Evolutionary conservation across 2,329 filamentous ascomycete species (phyloP).

Genomic region (Boeremia exigua): DNA sequence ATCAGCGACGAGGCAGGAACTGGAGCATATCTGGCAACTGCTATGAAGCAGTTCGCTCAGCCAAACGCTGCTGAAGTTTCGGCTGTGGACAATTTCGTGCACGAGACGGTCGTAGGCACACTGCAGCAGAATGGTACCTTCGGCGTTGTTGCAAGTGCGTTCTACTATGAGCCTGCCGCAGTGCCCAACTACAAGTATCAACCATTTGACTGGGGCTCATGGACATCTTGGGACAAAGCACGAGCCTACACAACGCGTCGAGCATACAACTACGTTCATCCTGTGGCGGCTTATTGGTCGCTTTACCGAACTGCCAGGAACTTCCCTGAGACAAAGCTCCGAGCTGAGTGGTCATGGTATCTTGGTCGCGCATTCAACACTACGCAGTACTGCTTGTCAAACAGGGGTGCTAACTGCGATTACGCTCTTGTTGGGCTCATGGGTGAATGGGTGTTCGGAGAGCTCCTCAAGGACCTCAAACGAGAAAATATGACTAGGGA

Average conservation of each 20-base stretch:
- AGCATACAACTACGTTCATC: slow-evolving; percentile 67
- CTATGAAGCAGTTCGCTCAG: slow-evolving; percentile 61
- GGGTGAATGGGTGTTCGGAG: slow-evolving; percentile 65
- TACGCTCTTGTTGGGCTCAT: slow-evolving; percentile 61
- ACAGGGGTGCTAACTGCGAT: slow-evolving; percentile 44
- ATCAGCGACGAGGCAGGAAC: slow-evolving; percentile 66
- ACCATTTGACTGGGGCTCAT: slow-evolving; percentile 57
- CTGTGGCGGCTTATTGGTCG: slow-evolving; percentile 63
- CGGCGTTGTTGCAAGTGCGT: slow-evolving; percentile 61
- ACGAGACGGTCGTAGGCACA: slow-evolving; percentile 57
- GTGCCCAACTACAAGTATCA: slow-evolving; percentile 53
- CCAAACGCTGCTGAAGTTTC: slow-evolving; percentile 58
- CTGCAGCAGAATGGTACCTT: slow-evolving; percentile 52
- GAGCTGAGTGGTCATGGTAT: slow-evolving; percentile 61
- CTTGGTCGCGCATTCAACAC: slow-evolving; percentile 62
- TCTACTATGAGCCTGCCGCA: slow-evolving; percentile 60
- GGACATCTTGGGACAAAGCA: slow-evolving; percentile 60
- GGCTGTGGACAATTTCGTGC: slow-evolving; percentile 62
- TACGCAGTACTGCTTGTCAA: slow-evolving; percentile 45
- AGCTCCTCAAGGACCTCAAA: slow-evolving; percentile 59
- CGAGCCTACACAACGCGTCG: slow-evolving; percentile 56
- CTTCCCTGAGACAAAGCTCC: slow-evolving; percentile 54
- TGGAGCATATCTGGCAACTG: slow-evolving; percentile 61
- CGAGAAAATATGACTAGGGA: slow-evolving; percentile 54
- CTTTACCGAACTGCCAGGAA: slow-evolving; percentile 62